These are phyloP conservation scores for Aethionema arabicum DNA, from an alignment of 345 rosid genomes.

Conservation along the genomic window DNA sequence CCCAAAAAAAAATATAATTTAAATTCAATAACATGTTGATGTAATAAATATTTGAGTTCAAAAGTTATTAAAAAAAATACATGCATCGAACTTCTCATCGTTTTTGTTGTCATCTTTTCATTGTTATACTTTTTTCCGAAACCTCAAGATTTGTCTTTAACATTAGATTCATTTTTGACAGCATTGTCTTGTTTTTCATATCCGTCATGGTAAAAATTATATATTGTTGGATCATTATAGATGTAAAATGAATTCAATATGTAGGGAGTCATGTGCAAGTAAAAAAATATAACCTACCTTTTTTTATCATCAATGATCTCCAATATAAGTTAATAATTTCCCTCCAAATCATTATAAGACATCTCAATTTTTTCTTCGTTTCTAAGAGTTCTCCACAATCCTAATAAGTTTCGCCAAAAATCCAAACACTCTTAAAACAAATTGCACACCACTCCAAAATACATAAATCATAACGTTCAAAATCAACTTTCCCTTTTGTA, in stretches of 20 bases:
- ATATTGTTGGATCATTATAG: slow-evolving; percentile 4
- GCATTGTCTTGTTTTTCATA: neutral
- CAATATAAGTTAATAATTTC: slow-evolving; percentile 6
- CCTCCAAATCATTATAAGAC: slow-evolving; percentile 5
- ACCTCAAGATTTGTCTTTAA: neutral
- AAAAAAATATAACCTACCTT: slow-evolving; percentile 17
- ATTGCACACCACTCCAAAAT: slow-evolving; percentile 2
- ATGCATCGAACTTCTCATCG: neutral
- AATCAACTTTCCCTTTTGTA: neutral
- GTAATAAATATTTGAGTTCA: neutral
- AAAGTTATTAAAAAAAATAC: neutral
- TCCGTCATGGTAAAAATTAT: slow-evolving; percentile 2
- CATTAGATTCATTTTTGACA: neutral
- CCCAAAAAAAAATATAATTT: neutral
- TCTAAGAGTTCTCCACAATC: slow-evolving; percentile 15
- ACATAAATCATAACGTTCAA: neutral
- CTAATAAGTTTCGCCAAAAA: slow-evolving; percentile 6
- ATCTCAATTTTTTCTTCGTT: neutral
- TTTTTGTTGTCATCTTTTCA: neutral
- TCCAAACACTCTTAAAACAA: slow-evolving; percentile 3
- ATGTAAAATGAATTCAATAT: neutral
- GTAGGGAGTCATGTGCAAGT: neutral
- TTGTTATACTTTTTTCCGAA: neutral
- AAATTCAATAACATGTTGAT: neutral
- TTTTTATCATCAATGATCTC: slow-evolving; percentile 20